phyloP scores from a whole-genome alignment of 495 filamentous ascomycete species.

The Neurospora pannonica region DNA sequence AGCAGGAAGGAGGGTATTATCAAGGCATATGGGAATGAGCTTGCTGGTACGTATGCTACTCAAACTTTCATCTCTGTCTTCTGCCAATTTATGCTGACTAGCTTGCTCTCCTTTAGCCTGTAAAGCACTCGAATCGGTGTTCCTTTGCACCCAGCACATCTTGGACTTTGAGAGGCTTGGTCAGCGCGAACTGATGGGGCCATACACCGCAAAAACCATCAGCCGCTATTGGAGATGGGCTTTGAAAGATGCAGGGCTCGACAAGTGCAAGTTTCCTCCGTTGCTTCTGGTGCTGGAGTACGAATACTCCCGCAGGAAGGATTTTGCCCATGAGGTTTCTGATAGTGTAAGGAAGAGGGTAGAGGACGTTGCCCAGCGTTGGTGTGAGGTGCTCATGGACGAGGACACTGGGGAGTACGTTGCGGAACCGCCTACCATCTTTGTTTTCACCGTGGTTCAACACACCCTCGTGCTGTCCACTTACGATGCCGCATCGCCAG shows the following conservation, averaged over 20 bases:
- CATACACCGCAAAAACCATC: conserved; percentile 12
- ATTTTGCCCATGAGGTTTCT: conserved; percentile 8
- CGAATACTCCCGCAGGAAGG: not conserved
- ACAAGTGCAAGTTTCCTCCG: conserved; percentile 2
- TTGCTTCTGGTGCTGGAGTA: conserved; percentile 14
- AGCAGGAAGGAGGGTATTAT: conserved; percentile 20
- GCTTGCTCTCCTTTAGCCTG: conserved; percentile 4
- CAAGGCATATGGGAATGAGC: conserved; percentile 13
- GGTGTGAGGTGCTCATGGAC: conserved; percentile 10
- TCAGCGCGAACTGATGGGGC: conserved; percentile 8
- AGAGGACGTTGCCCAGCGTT: conserved; percentile 6
- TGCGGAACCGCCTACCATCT: conserved; percentile 17
- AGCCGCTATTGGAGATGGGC: conserved; percentile 20
- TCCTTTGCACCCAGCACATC: conserved; percentile 19
- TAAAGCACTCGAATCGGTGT: conserved; percentile 22
- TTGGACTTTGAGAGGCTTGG: conserved; percentile 20
- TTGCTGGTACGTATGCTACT: conserved; percentile 11
- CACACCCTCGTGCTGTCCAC: conserved; percentile 20
- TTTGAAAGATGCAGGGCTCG: conserved; percentile 11
- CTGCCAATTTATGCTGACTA: not conserved
- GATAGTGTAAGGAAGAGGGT: conserved; percentile 11
- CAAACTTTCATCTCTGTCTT: not conserved
- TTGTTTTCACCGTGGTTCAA: conserved; percentile 18
- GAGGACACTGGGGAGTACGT: not conserved
- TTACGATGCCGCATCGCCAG: conserved; percentile 9